Conservation (phyloP, 164 flowering plant genomes). For the Paratinospora sagittata region DNA sequence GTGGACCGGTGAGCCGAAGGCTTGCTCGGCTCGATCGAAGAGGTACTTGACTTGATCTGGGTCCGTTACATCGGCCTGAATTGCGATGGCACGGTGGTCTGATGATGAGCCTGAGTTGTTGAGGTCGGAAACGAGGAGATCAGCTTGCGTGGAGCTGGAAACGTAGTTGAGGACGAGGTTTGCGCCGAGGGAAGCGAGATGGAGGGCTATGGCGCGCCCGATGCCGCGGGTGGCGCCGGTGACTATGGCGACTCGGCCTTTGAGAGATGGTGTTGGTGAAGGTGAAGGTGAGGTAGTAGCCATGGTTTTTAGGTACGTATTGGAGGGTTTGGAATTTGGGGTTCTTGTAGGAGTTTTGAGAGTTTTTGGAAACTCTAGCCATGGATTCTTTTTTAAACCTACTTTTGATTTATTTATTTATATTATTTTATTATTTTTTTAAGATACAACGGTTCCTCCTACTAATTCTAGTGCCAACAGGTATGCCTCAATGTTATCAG, state of each 20-base stretch:
- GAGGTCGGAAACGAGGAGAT: constrained; percentile 28
- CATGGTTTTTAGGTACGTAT: too few relatives aligned
- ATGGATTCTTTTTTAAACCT: too few relatives aligned
- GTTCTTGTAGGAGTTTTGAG: too few relatives aligned
- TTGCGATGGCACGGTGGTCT: constrained; percentile 25
- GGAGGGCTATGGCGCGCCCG: constrained; percentile 44
- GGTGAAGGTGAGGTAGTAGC: too few relatives aligned
- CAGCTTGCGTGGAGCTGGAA: constrained; percentile 35
- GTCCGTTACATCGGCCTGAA: constrained; percentile 36
- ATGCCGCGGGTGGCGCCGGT: constrained; percentile 54
- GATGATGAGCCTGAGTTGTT: constrained; percentile 9
- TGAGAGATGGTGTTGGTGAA: constrained; percentile 1
- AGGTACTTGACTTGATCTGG: constrained; percentile 41
- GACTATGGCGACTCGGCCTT: constrained; percentile 40
- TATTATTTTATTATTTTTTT: too few relatives aligned
- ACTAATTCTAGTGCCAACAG: too few relatives aligned
- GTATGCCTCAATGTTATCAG: too few relatives aligned
- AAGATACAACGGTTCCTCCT: too few relatives aligned
- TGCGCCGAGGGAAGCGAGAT: constrained; percentile 49
- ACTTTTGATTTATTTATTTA: too few relatives aligned
- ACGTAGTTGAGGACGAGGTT: constrained; percentile 36
- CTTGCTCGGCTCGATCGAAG: constrained; percentile 37
- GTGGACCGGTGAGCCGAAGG: constrained; percentile 23
- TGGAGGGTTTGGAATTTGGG: too few relatives aligned
- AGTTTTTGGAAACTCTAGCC: too few relatives aligned